Percentiles rank a stretch among this genome's conserved stretches.
Evolutionary conservation across 352 stramenopile species (phyloP).

Genomic region (Pythium grandisporangium): DNA sequence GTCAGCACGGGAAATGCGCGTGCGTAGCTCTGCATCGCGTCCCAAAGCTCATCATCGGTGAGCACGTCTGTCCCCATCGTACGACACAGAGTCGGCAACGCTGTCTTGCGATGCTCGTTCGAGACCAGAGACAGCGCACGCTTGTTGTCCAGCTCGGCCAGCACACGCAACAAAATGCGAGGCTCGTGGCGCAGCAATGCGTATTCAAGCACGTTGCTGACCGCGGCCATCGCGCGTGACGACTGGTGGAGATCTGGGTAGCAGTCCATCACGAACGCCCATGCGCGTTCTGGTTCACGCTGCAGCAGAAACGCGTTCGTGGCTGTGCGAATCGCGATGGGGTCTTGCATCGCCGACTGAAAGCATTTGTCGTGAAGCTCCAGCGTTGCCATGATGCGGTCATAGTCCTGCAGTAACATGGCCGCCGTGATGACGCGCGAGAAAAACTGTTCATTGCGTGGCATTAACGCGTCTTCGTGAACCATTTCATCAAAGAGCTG

Average conservation of each 20-base stretch:
- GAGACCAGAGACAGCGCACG: not conserved
- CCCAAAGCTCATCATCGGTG: constrained; percentile 26
- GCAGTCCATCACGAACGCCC: constrained; percentile 28
- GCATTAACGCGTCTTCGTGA: constrained; percentile 25
- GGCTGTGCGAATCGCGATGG: constrained; percentile 29
- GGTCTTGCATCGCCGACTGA: not conserved
- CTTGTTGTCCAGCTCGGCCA: not conserved
- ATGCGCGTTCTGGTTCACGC: constrained; percentile 27
- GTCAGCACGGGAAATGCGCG: constrained; percentile 21
- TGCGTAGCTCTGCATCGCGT: constrained; percentile 17
- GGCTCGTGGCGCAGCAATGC: not conserved
- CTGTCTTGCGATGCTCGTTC: not conserved
- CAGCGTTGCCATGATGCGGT: constrained; percentile 28
- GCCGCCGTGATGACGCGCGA: constrained; percentile 36
- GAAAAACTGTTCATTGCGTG: constrained; percentile 22
- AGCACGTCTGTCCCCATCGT: constrained; percentile 20
- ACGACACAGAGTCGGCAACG: constrained; percentile 14
- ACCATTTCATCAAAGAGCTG: constrained; percentile 60
- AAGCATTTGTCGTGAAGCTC: constrained; percentile 14
- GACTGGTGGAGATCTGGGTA: too few species aligned
- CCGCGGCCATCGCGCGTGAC: constrained; percentile 12
- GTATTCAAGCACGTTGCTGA: not conserved
- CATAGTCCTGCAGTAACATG: constrained; percentile 36
- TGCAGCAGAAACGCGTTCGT: constrained; percentile 47
- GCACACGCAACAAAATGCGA: not conserved